Evolutionary conservation across 768 basidiomycete genomes (phyloP).

Genomic region (Tulasnella sp.): DNA sequence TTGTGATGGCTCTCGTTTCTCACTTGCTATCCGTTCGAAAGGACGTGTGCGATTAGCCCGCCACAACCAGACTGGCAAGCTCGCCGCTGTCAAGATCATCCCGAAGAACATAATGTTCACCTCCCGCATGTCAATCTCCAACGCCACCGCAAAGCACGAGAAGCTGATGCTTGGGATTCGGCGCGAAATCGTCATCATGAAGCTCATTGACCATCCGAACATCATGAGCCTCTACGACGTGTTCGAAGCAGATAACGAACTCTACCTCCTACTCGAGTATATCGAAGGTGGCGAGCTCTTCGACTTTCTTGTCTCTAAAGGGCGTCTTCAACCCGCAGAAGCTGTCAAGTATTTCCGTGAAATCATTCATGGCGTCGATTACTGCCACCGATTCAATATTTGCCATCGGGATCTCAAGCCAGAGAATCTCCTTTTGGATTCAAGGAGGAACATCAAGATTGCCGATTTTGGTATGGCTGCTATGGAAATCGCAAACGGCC

Average conservation of each 20-base stretch:
- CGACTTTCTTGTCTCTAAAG: slow-evolving; percentile 85
- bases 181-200: slow-evolving; percentile 97
- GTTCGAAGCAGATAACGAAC: slow-evolving; percentile 80
- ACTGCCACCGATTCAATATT: slow-evolving; percentile 95
- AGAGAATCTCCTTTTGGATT: slow-evolving; percentile 86
- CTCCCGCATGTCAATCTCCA: slow-evolving; percentile 55
- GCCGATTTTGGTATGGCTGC: slow-evolving; percentile 99
- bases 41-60: slow-evolving; percentile 83
- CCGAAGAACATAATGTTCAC: slow-evolving; percentile 66
- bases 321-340: slow-evolving; percentile 64
- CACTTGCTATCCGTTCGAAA: slow-evolving; percentile 17
- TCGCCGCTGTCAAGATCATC: slow-evolving; percentile 93
- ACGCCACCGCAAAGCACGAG: slow-evolving; percentile 58
- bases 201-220: slow-evolving; percentile 96
- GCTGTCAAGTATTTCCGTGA: slow-evolving; percentile 91
- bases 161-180: slow-evolving; percentile 75
- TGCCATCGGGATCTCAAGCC: slow-evolving; percentile 97
- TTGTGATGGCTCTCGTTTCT: neutral
- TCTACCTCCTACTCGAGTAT: slow-evolving; percentile 90
- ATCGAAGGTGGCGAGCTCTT: slow-evolving; percentile 94
- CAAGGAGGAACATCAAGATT: slow-evolving; percentile 64
- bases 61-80: slow-evolving; percentile 72
- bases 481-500: slow-evolving; percentile 69
- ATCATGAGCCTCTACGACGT: slow-evolving; percentile 93
- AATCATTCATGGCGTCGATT: slow-evolving; percentile 88